Conservation (phyloP, 2,329 filamentous ascomycete species). For the Epichloe sibirici region DNA sequence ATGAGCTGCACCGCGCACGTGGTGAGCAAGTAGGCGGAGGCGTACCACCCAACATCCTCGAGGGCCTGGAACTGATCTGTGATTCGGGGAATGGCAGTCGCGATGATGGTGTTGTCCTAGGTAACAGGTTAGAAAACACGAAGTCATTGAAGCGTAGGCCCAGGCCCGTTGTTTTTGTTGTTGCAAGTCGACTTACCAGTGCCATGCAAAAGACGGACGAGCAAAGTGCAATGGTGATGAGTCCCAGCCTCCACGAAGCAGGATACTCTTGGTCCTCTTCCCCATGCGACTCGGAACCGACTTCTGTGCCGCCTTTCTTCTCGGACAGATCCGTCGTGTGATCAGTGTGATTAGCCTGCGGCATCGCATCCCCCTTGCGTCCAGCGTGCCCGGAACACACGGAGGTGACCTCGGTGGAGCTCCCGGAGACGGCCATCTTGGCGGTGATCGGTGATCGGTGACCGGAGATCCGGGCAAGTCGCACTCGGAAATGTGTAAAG, state of each 20-base stretch:
- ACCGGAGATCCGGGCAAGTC: too few species aligned
- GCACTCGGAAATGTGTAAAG: not conserved
- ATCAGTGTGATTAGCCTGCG: not conserved
- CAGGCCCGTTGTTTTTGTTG: too few species aligned
- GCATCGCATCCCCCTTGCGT: not conserved
- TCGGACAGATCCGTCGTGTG: not conserved
- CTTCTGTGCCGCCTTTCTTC: not conserved
- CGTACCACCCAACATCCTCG: slow-evolving; percentile 8
- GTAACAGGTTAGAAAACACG: too few species aligned
- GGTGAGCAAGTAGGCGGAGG: slow-evolving; percentile 24
- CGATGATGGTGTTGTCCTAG: slow-evolving; percentile 24
- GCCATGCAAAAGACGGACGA: slow-evolving; percentile 7
- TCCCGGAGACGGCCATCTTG: slow-evolving; percentile 2
- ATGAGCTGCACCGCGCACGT: slow-evolving; percentile 24
- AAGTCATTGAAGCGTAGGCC: too few species aligned
- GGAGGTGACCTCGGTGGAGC: slow-evolving; percentile 1
- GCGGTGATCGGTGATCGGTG: not conserved
- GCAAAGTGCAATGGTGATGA: slow-evolving; percentile 7
- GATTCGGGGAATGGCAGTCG: slow-evolving; percentile 22
- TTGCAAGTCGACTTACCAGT: slow-evolving; percentile 1
- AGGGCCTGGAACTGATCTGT: slow-evolving; percentile 11
- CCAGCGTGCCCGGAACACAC: not conserved
- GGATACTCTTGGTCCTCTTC: slow-evolving; percentile 3
- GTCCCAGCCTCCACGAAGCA: slow-evolving; percentile 3
- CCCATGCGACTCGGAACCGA: not conserved